These are phyloP conservation scores for Neurospora sp. DNA, from an alignment of 2,329 filamentous ascomycete genomes.

Conservation along the genomic window DNA sequence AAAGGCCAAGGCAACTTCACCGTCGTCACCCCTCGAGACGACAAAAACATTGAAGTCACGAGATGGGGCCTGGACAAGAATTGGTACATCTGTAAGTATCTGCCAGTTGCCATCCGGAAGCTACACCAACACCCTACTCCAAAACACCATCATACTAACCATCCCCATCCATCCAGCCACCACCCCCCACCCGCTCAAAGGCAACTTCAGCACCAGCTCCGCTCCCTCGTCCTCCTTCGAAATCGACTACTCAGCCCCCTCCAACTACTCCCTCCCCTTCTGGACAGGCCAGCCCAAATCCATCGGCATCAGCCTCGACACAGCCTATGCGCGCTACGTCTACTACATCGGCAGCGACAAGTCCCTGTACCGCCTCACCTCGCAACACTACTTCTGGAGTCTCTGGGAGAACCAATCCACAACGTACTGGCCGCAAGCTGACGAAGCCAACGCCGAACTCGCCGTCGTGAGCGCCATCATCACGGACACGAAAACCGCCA, in stretches of 20 bases:
- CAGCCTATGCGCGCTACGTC: conserved; percentile 19
- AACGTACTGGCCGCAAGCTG: conserved; percentile 23
- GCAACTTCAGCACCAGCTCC: conserved; percentile 17
- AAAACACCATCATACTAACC: conserved; percentile 9
- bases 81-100: conserved; percentile 25
- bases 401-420: conserved; percentile 15
- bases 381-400: conserved; percentile 22
- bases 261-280: conserved; percentile 22
- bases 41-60: conserved; percentile 23
- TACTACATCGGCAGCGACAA: conserved; percentile 30
- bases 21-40: conserved; percentile 24
- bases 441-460: conserved; percentile 21
- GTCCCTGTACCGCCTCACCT: conserved; percentile 22
- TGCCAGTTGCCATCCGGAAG: neutral
- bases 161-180: conserved; percentile 18
- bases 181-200: conserved; percentile 23
- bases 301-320: conserved; percentile 23
- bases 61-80: conserved; percentile 18
- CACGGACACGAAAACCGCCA: conserved; percentile 13
- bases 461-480: conserved; percentile 18
- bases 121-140: neutral
- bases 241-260: conserved; percentile 14
- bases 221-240: conserved; percentile 16
- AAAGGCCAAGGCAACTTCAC: conserved; percentile 24
- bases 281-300: conserved; percentile 22